Evolutionary conservation across 2,329 filamentous ascomycete species (phyloP).

Genomic region (Colletotrichum nymphaeae): DNA sequence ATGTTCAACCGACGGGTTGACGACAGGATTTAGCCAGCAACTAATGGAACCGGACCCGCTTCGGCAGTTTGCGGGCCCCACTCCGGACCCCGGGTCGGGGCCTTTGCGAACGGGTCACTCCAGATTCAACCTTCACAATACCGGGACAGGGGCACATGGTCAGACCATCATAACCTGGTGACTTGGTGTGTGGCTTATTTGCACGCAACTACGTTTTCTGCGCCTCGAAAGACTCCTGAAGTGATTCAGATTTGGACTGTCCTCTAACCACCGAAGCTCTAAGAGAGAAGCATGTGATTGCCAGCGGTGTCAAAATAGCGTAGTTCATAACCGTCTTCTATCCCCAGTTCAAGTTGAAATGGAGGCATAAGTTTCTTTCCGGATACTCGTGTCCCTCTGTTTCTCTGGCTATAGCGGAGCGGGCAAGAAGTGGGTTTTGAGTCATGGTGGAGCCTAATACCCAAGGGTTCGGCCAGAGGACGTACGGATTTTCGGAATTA

Average conservation of each 20-base stretch:
- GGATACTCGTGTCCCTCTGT: too few species aligned
- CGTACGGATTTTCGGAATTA: not conserved
- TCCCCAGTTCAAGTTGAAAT: not conserved
- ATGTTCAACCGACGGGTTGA: not conserved
- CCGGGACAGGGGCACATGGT: not conserved
- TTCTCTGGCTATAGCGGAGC: too few species aligned
- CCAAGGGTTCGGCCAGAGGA: not conserved
- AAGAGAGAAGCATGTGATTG: not conserved
- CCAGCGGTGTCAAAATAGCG: not conserved
- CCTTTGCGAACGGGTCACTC: not conserved
- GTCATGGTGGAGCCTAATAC: not conserved
- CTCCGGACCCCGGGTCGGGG: slow-evolving; percentile 1
- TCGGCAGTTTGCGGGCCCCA: slow-evolving; percentile 18
- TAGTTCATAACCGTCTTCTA: too few species aligned
- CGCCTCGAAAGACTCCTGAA: too few species aligned
- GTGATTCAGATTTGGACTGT: too few species aligned
- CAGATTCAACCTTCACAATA: not conserved
- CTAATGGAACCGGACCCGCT: not conserved
- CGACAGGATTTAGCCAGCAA: not conserved
- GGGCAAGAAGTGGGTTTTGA: not conserved
- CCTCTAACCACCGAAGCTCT: too few species aligned
- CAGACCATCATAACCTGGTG: too few species aligned
- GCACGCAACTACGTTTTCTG: not conserved
- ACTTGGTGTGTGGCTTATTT: not conserved
- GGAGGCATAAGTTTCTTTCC: too few species aligned